Evolutionary conservation across 1,284 basidiomycete species (phyloP), one percentile per base, ranked within the genome.

Genomic region (Moniliella sp.): DNA sequence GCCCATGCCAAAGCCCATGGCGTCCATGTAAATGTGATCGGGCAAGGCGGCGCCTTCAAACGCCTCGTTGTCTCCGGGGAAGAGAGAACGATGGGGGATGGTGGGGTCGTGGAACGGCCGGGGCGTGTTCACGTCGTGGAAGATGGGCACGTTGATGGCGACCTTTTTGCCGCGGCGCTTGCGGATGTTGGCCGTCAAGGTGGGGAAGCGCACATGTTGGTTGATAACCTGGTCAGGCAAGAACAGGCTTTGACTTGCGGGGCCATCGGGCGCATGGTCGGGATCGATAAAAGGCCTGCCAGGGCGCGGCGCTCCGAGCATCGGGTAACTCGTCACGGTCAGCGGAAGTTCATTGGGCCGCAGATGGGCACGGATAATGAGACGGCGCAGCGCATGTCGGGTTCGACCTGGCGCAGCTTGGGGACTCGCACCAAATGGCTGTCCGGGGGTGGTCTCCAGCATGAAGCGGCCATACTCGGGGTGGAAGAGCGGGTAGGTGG

Each of bases 1-100:
- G 2, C 91, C 91, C 88, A 94, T 97, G 27, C 91, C 91, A 62
- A 99, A 99, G 15, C 86, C 88, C 91, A 94, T 94, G 1, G 91
- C 86, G 62, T 99, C 91, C 69, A 97, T 73, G 62, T 97, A 97
- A 46, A 99, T 84, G 62, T 94, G 84, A 61, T 88, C 76, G 9
- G 69, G 66, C 31, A 80, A 67, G 7, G 86, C 86, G 7, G 82
- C 81, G 3, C 81, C 83, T 11, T 74, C 67, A 59, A 75, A 78
- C 1, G 84, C 84, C 66, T 88, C 83, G 74, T 57, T 14, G 27
- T 88, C 84, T 53, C 83, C 82, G 8, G 74, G 65, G 51, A 79
- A 88, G 18, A 78, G 61, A 27, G 68, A 62, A 32, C 84, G 71
- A 36, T 83, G 70, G 18, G 82, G 82, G 42, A 91, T 78, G 15